phyloP scores from a whole-genome alignment of 495 filamentous ascomycete species.

The Xylaria bambusicola region DNA sequence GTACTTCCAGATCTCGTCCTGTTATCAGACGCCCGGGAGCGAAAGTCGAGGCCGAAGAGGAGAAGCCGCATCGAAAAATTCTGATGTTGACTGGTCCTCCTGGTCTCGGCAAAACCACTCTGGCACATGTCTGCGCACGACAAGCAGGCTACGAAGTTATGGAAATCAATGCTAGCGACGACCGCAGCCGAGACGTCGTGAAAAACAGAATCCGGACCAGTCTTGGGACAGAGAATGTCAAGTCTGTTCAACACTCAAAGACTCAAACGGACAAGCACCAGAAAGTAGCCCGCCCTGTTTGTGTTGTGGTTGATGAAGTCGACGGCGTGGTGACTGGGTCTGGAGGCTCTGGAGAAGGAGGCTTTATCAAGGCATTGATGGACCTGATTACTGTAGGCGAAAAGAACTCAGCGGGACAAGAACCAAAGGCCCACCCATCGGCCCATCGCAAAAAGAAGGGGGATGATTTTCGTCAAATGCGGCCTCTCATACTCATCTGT shows the following conservation, averaged over 20 bases:
- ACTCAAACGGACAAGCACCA: conserved; percentile 58
- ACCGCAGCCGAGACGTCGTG: conserved; percentile 75
- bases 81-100: conserved; percentile 87
- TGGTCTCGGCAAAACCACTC: conserved; percentile 91
- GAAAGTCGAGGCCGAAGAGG: conserved; percentile 55
- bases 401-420: conserved; percentile 64
- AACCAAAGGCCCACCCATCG: conserved; percentile 32
- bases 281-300: conserved; percentile 82
- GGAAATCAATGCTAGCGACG: conserved; percentile 85
- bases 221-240: conserved; percentile 89
- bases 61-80: conserved; percentile 78
- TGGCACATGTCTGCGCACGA: conserved; percentile 92
- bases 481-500: conserved; percentile 91
- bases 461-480: conserved; percentile 79
- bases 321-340: conserved; percentile 86
- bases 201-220: conserved; percentile 86
- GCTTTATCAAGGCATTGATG: conserved; percentile 92
- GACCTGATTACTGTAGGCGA: conserved; percentile 84
- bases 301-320: conserved; percentile 93
- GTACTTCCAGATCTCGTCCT: conserved; percentile 58
- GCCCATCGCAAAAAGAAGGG: conserved; percentile 62
- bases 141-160: conserved; percentile 96
- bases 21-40: conserved; percentile 31
- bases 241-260: conserved; percentile 69
- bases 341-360: conserved; percentile 69